These are phyloP conservation scores for Xylaria sp. DNA, from an alignment of 2,329 filamentous ascomycete species.

Conservation along the genomic window DNA sequence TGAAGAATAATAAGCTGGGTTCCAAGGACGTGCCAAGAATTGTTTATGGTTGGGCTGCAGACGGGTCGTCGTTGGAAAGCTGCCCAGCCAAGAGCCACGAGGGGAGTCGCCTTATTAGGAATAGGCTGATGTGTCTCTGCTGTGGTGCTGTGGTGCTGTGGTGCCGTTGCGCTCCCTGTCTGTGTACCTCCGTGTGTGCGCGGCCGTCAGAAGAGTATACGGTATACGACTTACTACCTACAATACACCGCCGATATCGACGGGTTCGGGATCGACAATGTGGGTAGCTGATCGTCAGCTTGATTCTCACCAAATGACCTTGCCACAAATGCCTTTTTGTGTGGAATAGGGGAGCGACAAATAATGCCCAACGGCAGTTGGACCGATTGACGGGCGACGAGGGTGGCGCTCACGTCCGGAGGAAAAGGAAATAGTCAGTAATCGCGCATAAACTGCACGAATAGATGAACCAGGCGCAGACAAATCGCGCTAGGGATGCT, in stretches of 20 bases:
- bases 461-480: conserved; percentile 3
- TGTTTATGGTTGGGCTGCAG: conserved; percentile 48
- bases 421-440: conserved; percentile 16
- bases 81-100: conserved; percentile 46
- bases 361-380: conserved; percentile 23
- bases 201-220: conserved; percentile 14
- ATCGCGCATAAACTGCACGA: conserved; percentile 29
- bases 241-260: conserved; percentile 16
- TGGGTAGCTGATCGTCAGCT: conserved; percentile 35
- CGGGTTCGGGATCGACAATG: conserved; percentile 34
- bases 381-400: conserved; percentile 6
- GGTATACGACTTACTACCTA: neutral
- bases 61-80: conserved; percentile 45
- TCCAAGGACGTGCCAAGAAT: conserved; percentile 26
- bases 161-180: neutral
- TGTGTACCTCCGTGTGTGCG: neutral
- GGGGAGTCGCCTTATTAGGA: conserved; percentile 32
- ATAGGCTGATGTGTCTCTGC: conserved; percentile 1
- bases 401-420: conserved; percentile 15
- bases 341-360: neutral
- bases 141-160: neutral
- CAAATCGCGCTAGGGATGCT: conserved; percentile 14
- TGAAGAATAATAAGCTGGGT: conserved; percentile 13
- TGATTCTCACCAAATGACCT: conserved; percentile 7
- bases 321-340: conserved; percentile 7